phyloP scores from a whole-genome alignment of 1,284 basidiomycete species.

The Porodaedalea pini region DNA sequence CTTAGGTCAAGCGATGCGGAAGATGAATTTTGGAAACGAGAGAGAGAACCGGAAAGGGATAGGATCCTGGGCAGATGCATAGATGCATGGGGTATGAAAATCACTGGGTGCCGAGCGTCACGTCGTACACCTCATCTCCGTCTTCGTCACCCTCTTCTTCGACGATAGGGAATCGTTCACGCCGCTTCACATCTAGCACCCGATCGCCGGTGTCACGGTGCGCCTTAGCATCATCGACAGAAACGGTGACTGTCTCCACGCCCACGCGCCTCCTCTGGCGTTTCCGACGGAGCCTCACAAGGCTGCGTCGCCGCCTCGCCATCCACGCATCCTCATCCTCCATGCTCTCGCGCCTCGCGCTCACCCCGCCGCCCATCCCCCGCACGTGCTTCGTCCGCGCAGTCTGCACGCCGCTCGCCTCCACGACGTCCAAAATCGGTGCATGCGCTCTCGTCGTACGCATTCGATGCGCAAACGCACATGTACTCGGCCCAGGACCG shows the following conservation, averaged over 20 bases:
- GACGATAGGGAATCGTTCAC: slow-evolving; percentile 12
- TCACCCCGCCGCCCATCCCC: slow-evolving; percentile 1
- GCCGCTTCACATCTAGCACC: not conserved
- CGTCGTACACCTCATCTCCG: not conserved
- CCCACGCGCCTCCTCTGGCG: slow-evolving; percentile 15
- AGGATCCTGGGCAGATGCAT: not conserved
- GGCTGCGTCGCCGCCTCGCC: slow-evolving; percentile 38
- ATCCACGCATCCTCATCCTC: slow-evolving; percentile 44
- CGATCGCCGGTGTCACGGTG: not conserved
- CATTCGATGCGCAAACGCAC: slow-evolving; percentile 72
- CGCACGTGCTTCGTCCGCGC: slow-evolving; percentile 15
- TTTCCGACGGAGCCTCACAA: slow-evolving; percentile 34
- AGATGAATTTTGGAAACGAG: not conserved
- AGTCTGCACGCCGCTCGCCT: slow-evolving; percentile 48
- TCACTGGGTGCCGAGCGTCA: not conserved
- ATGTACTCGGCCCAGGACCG: slow-evolving; percentile 46
- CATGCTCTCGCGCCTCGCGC: slow-evolving; percentile 23
- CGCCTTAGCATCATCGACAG: not conserved
- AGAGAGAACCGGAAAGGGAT: not conserved
- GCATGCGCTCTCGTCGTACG: slow-evolving; percentile 64
- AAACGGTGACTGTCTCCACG: not conserved
- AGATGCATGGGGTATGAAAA: not conserved
- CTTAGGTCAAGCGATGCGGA: not conserved
- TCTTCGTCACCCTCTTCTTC: slow-evolving; percentile 17
- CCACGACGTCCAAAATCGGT: slow-evolving; percentile 62